These are phyloP conservation scores for Acacia concinna DNA, from an alignment of 331 rosid genomes.

Conservation along the genomic window DNA sequence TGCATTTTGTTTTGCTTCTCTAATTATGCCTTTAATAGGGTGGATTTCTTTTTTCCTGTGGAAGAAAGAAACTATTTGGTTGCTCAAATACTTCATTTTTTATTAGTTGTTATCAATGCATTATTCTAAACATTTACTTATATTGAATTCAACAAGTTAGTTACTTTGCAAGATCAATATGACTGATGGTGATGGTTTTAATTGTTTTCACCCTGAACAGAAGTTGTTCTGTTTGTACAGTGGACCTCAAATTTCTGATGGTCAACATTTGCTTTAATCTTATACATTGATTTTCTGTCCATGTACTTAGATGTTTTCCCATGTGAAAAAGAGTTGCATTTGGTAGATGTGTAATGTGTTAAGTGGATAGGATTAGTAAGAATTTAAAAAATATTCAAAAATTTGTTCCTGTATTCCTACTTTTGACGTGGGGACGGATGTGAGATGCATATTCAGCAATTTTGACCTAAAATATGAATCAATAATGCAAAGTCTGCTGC, in stretches of 20 bases:
- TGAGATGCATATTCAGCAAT: neutral
- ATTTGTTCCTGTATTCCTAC: neutral
- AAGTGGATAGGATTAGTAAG: neutral
- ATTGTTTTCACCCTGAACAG: neutral
- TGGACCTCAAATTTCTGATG: neutral
- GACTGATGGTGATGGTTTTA: neutral
- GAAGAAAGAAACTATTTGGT: neutral
- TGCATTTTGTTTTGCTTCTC: neutral
- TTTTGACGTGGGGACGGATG: neutral
- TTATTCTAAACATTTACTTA: neutral
- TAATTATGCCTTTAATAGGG: neutral
- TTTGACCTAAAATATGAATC: neutral
- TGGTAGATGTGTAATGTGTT: neutral
- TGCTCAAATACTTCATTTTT: neutral
- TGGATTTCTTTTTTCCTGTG: neutral
- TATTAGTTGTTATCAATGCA: neutral
- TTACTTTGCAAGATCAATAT: neutral
- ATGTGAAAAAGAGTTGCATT: neutral
- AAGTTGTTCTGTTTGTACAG: neutral
- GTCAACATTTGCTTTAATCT: neutral
- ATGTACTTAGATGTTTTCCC: neutral
- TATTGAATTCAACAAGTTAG: neutral
- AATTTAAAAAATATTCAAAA: neutral
- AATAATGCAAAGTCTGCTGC: neutral
- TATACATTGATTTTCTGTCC: neutral